Conservation (phyloP, 1,284 basidiomycete species). For the Leccinum griseonigrum region DNA sequence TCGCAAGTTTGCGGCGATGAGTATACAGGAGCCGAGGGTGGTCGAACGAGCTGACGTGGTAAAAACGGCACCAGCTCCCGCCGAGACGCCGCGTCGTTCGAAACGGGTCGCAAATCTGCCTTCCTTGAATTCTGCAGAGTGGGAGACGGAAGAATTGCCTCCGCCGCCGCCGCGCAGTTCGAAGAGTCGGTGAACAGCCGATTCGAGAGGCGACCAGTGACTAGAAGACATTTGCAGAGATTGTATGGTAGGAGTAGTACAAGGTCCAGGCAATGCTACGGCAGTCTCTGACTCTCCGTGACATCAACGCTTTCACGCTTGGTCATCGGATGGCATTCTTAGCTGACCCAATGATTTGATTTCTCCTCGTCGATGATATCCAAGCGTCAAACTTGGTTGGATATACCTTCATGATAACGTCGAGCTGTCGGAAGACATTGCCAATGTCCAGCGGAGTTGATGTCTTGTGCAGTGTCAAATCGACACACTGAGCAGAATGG, state of each 20-base stretch:
- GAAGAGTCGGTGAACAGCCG: slow-evolving; percentile 2
- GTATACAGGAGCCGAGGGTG: slow-evolving; percentile 28
- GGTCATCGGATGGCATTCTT: no score
- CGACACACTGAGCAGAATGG: no score
- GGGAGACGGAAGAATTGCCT: slow-evolving; percentile 41
- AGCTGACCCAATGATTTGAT: no score
- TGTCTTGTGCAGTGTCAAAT: no score
- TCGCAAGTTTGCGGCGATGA: slow-evolving; percentile 39
- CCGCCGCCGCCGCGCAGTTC: slow-evolving; percentile 13
- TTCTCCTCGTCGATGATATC: no score
- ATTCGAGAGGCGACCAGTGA: not conserved
- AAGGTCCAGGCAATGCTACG: not conserved
- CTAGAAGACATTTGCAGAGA: not conserved
- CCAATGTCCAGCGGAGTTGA: no score
- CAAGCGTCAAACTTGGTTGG: no score
- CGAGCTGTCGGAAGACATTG: no score
- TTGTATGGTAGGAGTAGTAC: not conserved
- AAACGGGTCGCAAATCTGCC: slow-evolving; percentile 38
- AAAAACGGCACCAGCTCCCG: slow-evolving; percentile 6
- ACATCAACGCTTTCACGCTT: no score
- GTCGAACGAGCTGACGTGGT: not conserved
- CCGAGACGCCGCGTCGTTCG: slow-evolving; percentile 15
- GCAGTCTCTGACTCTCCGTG: no score
- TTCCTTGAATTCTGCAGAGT: slow-evolving; percentile 46
- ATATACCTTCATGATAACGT: no score